A percentile compares a stretch with the other conserved stretches of the same genome.
phyloP scores from a whole-genome alignment of 2,329 filamentous ascomycete species.

The Sclerotinia subarctica region DNA sequence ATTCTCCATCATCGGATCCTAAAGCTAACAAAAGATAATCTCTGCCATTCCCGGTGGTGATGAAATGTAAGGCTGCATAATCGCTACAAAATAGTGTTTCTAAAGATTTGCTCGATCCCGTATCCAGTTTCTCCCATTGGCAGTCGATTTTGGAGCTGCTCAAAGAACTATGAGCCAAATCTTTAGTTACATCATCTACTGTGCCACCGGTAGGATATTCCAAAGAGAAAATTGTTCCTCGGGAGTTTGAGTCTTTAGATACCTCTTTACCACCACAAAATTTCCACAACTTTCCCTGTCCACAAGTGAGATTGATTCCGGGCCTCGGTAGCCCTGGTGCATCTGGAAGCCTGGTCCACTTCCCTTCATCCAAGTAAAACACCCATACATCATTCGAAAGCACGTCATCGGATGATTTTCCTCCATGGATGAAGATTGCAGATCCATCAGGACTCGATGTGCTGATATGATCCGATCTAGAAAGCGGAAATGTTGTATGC shows the following conservation, averaged over 20 bases:
- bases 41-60: conserved; percentile 3
- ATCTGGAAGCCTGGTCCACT: conserved; percentile 13
- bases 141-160: not conserved
- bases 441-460: conserved; percentile 4
- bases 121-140: not conserved
- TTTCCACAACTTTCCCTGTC: conserved; percentile 8
- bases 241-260: not conserved
- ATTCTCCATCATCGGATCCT: not conserved
- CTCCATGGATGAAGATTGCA: conserved; percentile 7
- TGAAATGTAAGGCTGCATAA: conserved; percentile 7
- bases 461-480: not conserved
- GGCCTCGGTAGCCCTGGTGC: not conserved
- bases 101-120: not conserved
- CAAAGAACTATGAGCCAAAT: not conserved
- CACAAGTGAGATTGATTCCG: not conserved
- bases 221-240: not conserved
- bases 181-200: not conserved
- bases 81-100: not conserved
- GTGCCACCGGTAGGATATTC: conserved; percentile 4
- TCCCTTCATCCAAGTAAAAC: conserved; percentile 15
- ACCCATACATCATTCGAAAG: conserved; percentile 2
- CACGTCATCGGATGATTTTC: not conserved
- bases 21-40: conserved; percentile 12
- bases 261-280: not conserved
- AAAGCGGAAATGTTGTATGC: not conserved